Base-by-base conservation (phyloP, 2,329 filamentous ascomycete species). In the Ascochyta viciae-villosae region DNA sequence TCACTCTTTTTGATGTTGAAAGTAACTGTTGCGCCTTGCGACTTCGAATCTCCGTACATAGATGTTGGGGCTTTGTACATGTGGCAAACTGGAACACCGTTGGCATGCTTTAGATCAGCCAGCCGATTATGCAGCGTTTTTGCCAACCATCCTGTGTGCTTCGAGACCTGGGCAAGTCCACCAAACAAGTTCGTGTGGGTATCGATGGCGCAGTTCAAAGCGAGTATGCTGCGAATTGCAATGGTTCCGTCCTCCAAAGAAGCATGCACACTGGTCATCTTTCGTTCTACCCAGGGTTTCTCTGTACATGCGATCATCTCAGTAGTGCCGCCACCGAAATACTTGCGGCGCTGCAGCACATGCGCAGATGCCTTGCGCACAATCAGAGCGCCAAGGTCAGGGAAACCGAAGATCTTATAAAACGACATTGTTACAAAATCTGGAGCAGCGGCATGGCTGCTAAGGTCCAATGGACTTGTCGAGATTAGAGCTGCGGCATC, bases 371-470 rank as follows among this genome's bases (percentile, higher is more conserved):
- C 81, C 62, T 91, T 93, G 24, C 89, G 87, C 6, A 98, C 87
- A 16, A 98, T 86, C 51, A 98, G 77, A 1, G 88, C 92, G 1
- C 94, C 94, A 1, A 98, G 80, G 70, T 97, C 91, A 0, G 94
- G 94, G 62, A 96, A 97, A 1, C 94, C 94, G 73, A 97, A 98
- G 13, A 96, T 93, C 74, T 98, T 98, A 78, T 97, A 96, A 63
- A 98, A 89, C 70, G 93, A 97, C 26, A 97, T 69, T 0, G 90
- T 87, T 0, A 86, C 87, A 61, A 97, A 97, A 72, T 98, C 94
- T 0, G 94, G 90, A 0, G 87, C 84, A 10, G 79, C 76, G 62
- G 79, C 80, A 16, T 85, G 80, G 9, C 87, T 78, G 27, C 76
- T 78, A 38, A 89, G 82, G 50, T 83, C 78, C 46, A 90, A 76